These are phyloP conservation scores for Aspergillus asperescens DNA, from an alignment of 495 filamentous ascomycete genomes.

Conservation along the genomic window DNA sequence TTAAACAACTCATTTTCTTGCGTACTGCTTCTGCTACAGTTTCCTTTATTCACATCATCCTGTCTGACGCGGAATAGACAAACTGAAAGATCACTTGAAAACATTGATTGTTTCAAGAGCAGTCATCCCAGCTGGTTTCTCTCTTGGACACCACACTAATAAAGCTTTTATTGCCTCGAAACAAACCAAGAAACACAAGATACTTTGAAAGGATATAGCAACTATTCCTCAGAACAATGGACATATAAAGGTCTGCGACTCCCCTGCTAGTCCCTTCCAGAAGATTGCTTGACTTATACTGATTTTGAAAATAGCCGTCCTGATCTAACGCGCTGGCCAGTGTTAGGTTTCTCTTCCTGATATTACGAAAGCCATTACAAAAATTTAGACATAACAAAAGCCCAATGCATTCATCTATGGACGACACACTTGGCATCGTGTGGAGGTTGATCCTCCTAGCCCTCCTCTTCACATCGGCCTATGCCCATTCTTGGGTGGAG, in stretches of 20 bases:
- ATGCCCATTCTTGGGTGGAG: conserved; percentile 77
- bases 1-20: conserved; percentile 5
- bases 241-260: conserved; percentile 9
- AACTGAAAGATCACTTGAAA: not conserved
- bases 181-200: conserved; percentile 1
- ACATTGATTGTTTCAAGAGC: conserved; percentile 1
- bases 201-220: not conserved
- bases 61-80: not conserved
- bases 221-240: conserved; percentile 1
- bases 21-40: not conserved
- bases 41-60: not conserved
- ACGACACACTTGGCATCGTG: not conserved
- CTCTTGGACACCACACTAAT: not conserved
- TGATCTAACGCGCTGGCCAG: conserved; percentile 17
- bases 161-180: conserved; percentile 1
- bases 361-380: not conserved
- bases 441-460: conserved; percentile 22
- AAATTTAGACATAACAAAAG: not conserved
- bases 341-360: conserved; percentile 4
- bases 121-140: not conserved
- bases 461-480: conserved; percentile 32
- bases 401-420: conserved; percentile 1
- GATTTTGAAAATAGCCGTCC: conserved; percentile 2
- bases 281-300: not conserved
- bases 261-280: not conserved